Base-by-base conservation (phyloP, 1,284 basidiomycete genomes). In the Golubevia pallescens region DNA sequence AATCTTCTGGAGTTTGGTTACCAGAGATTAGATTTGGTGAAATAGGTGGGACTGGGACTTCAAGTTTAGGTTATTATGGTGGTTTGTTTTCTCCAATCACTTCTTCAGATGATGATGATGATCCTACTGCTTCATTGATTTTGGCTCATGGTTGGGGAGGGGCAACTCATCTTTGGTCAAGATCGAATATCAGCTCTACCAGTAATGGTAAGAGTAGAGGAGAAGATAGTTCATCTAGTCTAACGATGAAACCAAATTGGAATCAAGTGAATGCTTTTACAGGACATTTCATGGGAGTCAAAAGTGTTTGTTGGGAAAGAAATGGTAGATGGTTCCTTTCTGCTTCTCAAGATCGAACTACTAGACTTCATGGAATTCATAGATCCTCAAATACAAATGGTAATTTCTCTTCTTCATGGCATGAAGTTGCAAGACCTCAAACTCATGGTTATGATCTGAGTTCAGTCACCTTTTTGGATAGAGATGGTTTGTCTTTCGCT, bases 391-490 rank as follows among this genome's bases (percentile, higher is more conserved):
- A 16, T n/a, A 28, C 28, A 28, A 14, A 38, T 48, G 48, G 24
- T 3, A 28, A 23, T 20, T 6, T 32, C 2, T 20, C 32, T 56
- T 65, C 66, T 3, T 69, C 69, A 4, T 85, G 82, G 82, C 74
- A 80, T 63, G 79, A 85, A 61, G 62, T 85, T n/a, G 82, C 79
- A 3, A 74, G 82, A 8, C 82, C 82, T 0, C 82, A 85, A 52
- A 79, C 80, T 8, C 82, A 85, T 61, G 82, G 82, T 8, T 82
- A 83, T 69, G 81, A 77, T 19, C 51, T 85, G 38, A 65, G 70
- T 19, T 63, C 70, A 10, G 74, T 76, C 60, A 68, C 78, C 0
- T 85, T 78, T 79, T 72, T 82, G 58, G 75, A 78, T 52, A 74
- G 73, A 23, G 16, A 48, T 48, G 42, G 42, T 48, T 68, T 78